A percentile compares a stretch with the other conserved stretches of the same genome.
phyloP scores from a whole-genome alignment of 1,284 basidiomycete genomes.

The Apiotrichum siamense region DNA sequence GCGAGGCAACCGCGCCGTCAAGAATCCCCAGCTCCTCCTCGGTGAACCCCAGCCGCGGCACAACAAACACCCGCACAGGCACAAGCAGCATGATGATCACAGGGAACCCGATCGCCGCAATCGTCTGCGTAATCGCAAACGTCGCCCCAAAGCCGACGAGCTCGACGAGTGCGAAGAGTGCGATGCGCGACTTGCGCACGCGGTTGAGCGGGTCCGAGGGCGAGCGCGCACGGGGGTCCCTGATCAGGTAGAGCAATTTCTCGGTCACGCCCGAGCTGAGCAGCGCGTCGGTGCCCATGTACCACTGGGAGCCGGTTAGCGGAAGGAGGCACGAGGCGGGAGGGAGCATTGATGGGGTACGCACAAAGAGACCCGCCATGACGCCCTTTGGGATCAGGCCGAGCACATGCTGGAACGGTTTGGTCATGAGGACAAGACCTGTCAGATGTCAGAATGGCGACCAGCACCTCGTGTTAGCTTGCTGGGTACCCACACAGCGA shows the following conservation, averaged over 20 bases:
- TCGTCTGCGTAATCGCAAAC: slow-evolving; percentile 87
- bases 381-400: slow-evolving; percentile 66
- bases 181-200: slow-evolving; percentile 68
- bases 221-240: slow-evolving; percentile 62
- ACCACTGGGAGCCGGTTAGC: slow-evolving; percentile 60
- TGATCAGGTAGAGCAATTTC: slow-evolving; percentile 74
- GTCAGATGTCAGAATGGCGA: slow-evolving; percentile 5
- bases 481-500: slow-evolving; percentile 56
- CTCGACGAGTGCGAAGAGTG: slow-evolving; percentile 74
- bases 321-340: too few relatives aligned
- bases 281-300: slow-evolving; percentile 80
- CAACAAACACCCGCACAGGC: slow-evolving; percentile 67
- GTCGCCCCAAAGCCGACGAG: slow-evolving; percentile 81
- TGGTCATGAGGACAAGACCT: slow-evolving; percentile 62
- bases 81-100: slow-evolving; percentile 81
- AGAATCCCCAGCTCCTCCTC: slow-evolving; percentile 72
- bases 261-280: slow-evolving; percentile 75
- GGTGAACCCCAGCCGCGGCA: slow-evolving; percentile 74
- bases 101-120: slow-evolving; percentile 85
- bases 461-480: not conserved
- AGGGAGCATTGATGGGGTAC: slow-evolving; percentile 48
- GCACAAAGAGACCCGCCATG: slow-evolving; percentile 48
- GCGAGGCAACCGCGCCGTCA: slow-evolving; percentile 74
- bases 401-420: slow-evolving; percentile 74
- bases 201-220: slow-evolving; percentile 62